Base-by-base conservation (phyloP, 2,329 filamentous ascomycete genomes). In the Phaeophleospora eucalypticola region DNA sequence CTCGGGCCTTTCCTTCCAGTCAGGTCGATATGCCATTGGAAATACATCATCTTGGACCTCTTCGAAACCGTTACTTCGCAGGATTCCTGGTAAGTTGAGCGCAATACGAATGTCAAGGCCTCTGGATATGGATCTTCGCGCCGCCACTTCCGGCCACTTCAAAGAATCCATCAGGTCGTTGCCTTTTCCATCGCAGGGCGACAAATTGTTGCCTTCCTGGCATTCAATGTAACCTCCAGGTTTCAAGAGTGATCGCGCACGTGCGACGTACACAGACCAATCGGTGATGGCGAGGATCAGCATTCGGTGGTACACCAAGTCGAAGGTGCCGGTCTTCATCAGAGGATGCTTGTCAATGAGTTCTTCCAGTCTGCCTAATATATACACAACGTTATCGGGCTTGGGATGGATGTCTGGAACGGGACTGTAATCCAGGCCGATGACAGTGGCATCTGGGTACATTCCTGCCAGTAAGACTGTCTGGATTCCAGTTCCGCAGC, bases 401-500 rank as follows among this genome's bases (percentile, higher is more conserved):
- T n/a, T n/a, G n/a, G n/a, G n/a, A n/a, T n/a, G n/a, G n/a, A n/a
- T n/a, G n/a, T n/a, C n/a, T n/a, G 39, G 39, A 3, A 42, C 24
- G 7, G 39, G 39, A 14, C n/a, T 17, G 3, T 9, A 15, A 19
- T 42, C 39, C 8, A 42, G 39, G 19, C 39, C 39, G n/a, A 42
- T 42, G 24, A 42, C 21, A 12, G 7, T 14, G 6, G 39, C 39
- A 10, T 42, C 16, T 4, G 39, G 39, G 17, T 42, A 42, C 10
- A 18, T 3, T 16, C 34, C 7, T 3, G 39, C 39, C 3, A 42
- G 27, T 10, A 33, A 12, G 6, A 16, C 10, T 3, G 39, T 42
- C 16, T 33, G 21, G 15, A 42, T 3, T 6, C 39, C 39, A 3
- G 39, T 42, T 4, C 39, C 39, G 24, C 39, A 42, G 9, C 39